These are phyloP conservation scores for Xylaria sp. DNA, from an alignment of 2,329 filamentous ascomycete species.

Conservation along the genomic window DNA sequence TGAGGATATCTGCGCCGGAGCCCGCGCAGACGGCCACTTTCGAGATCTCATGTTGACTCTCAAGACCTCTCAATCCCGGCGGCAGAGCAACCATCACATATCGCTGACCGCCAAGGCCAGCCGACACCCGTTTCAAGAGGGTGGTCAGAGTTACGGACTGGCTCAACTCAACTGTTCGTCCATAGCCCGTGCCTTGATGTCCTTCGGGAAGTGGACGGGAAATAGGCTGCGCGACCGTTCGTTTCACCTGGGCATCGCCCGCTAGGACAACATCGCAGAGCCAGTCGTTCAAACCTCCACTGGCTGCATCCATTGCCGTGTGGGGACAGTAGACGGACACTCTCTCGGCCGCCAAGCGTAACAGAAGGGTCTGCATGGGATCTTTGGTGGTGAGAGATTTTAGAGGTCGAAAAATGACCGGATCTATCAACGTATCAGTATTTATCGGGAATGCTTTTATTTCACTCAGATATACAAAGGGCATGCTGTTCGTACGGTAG, in stretches of 20 bases:
- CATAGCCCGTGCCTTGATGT: conserved; percentile 56
- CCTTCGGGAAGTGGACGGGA: conserved; percentile 43
- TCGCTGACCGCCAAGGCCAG: conserved; percentile 66
- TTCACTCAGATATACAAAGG: not conserved
- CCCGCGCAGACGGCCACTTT: conserved; percentile 88
- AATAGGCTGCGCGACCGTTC: conserved; percentile 51
- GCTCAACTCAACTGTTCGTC: conserved; percentile 50
- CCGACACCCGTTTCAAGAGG: conserved; percentile 60
- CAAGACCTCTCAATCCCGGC: conserved; percentile 42
- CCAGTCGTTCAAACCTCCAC: conserved; percentile 89
- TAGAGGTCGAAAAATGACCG: conserved; percentile 92
- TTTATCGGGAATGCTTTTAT: conserved; percentile 3
- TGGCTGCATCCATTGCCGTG: conserved; percentile 88
- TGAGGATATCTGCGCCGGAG: conserved; percentile 78
- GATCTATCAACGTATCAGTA: conserved; percentile 59
- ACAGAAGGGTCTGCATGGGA: conserved; percentile 82
- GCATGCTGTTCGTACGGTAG: conserved; percentile 66
- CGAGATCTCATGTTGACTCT: conserved; percentile 48
- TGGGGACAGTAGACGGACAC: conserved; percentile 97
- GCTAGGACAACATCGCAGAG: conserved; percentile 82
- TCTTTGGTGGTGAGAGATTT: conserved; percentile 86
- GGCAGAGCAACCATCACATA: conserved; percentile 54
- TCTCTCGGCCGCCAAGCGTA: conserved; percentile 80
- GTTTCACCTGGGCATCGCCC: conserved; percentile 36
- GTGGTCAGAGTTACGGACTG: conserved; percentile 43